Percentiles rank a stretch among this genome's conserved stretches.
Evolutionary conservation across 129 eudicot species (phyloP).

Genomic region (Heracleum sosnowskyi): DNA sequence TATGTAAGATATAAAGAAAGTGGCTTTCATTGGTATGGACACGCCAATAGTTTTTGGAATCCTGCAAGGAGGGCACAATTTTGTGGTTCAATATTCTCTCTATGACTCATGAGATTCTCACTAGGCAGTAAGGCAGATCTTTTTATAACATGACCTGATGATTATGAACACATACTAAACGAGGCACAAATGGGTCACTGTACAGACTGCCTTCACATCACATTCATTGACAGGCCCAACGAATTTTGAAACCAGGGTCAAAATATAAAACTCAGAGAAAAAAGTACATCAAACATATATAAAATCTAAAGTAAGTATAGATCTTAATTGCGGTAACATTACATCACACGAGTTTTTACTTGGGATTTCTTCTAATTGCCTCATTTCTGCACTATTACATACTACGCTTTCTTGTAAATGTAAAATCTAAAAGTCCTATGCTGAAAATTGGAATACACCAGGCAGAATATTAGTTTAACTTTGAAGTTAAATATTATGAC

Average conservation of each 20-base stretch:
- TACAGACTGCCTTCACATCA: not conserved
- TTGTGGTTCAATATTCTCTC: not conserved
- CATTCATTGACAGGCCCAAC: not conserved
- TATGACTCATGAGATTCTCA: not conserved
- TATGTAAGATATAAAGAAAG: constrained; percentile 66
- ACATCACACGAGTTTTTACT: not conserved
- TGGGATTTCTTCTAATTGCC: not conserved
- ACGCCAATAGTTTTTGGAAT: constrained; percentile 83
- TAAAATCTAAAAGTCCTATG: not conserved
- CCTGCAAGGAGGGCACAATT: constrained; percentile 30
- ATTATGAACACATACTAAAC: not conserved
- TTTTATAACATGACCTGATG: not conserved
- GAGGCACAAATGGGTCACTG: not conserved
- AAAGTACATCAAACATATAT: not conserved
- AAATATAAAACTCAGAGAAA: not conserved
- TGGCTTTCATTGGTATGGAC: constrained; percentile 88
- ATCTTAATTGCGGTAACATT: not conserved
- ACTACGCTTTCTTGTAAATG: not conserved
- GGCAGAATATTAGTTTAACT: not conserved
- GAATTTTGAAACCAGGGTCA: not conserved
- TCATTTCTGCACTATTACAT: not conserved
- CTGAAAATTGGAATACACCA: not conserved
- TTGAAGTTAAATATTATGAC: not conserved
- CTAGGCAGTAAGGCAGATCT: not conserved
- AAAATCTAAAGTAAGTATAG: not conserved